phyloP scores from a whole-genome alignment of 495 filamentous ascomycete genomes.

The Cenococcum geophilum region DNA sequence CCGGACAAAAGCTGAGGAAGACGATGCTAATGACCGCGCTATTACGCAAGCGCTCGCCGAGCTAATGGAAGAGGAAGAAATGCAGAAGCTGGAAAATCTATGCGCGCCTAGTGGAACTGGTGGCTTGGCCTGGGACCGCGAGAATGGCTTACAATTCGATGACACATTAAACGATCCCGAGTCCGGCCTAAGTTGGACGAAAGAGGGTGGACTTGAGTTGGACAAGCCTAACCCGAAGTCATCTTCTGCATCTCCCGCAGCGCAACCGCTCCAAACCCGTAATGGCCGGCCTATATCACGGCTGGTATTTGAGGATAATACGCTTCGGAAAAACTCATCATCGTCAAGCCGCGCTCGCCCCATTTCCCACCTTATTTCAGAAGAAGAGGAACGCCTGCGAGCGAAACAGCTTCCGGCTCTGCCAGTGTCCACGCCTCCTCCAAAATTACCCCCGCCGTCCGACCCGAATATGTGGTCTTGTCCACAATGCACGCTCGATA shows the following conservation, averaged over 20 bases:
- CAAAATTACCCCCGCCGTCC: conserved; percentile 8
- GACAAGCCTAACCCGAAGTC: conserved; percentile 19
- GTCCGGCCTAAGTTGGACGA: conserved; percentile 11
- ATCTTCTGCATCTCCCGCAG: conserved; percentile 1
- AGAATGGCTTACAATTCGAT: conserved; percentile 55
- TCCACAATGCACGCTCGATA: conserved; percentile 73
- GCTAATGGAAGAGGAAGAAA: conserved; percentile 77
- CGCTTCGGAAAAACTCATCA: neutral
- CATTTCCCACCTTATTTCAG: conserved; percentile 30
- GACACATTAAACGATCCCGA: conserved; percentile 38
- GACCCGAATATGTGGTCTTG: conserved; percentile 60
- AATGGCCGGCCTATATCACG: conserved; percentile 2
- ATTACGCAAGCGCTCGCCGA: conserved; percentile 85
- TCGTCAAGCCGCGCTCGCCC: conserved; percentile 15
- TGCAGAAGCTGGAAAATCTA: conserved; percentile 55
- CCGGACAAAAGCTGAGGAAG: conserved; percentile 77
- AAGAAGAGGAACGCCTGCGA: conserved; percentile 25
- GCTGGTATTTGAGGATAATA: neutral
- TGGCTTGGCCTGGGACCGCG: conserved; percentile 36
- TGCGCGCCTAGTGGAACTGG: conserved; percentile 27
- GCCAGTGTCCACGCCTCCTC: conserved; percentile 18
- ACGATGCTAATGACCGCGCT: conserved; percentile 84
- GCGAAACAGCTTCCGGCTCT: conserved; percentile 6
- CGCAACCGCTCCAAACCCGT: neutral
- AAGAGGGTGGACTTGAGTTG: conserved; percentile 2